Evolutionary conservation across 345 rosid genomes (phyloP).

Genomic region (Citropsis articulata): DNA sequence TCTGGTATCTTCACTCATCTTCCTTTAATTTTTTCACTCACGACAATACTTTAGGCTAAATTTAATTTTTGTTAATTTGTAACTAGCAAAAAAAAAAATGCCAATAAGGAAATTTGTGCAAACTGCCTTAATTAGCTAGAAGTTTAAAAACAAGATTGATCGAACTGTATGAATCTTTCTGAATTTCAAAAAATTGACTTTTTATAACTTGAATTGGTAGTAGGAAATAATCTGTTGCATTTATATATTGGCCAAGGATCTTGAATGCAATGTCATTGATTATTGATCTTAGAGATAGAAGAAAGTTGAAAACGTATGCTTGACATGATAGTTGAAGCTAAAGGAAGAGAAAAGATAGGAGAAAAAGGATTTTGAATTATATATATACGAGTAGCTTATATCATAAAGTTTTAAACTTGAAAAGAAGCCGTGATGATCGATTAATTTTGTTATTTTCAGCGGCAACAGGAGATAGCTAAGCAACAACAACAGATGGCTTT

Average conservation of each 20-base stretch:
- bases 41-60: not conserved
- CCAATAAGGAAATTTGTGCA: not conserved
- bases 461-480: conserved; percentile 39
- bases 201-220: no score
- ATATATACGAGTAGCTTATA: no score
- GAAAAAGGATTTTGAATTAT: not conserved
- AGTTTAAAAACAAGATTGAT: no score
- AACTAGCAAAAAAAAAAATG: not conserved
- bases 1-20: conserved; percentile 28
- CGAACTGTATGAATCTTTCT: no score
- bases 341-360: not conserved
- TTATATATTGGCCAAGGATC: not conserved
- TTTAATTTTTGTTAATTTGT: not conserved
- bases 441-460: conserved; percentile 18
- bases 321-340: not conserved
- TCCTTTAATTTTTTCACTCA: not conserved
- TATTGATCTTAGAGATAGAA: not conserved
- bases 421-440: not conserved
- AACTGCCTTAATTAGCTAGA: not conserved
- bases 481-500: conserved; percentile 48
- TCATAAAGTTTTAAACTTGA: not conserved
- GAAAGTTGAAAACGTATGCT: no score
- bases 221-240: no score
- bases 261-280: not conserved
- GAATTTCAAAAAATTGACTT: no score